Evolutionary conservation across 495 filamentous ascomycete species (phyloP).

Genomic region (Jackrogersella minutella): DNA sequence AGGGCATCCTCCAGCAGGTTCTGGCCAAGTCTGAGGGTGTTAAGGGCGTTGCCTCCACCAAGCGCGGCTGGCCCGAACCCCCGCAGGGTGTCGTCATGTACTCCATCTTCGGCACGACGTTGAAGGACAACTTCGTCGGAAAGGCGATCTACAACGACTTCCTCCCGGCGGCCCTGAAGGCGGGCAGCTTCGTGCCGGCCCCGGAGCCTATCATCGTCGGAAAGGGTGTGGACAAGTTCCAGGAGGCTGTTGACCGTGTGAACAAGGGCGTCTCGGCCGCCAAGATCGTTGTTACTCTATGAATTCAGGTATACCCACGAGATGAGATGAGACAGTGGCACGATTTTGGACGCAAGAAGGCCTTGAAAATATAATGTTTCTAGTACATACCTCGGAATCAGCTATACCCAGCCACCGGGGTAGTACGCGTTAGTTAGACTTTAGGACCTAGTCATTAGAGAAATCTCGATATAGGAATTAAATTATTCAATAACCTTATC

Average conservation of each 20-base stretch:
- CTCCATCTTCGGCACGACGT: conserved; percentile 24
- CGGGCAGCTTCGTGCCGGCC: conserved; percentile 22
- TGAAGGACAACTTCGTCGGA: conserved; percentile 46
- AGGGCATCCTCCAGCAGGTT: conserved; percentile 33
- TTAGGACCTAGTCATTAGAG: neutral
- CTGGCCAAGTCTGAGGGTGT: conserved; percentile 14
- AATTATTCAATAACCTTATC: neutral
- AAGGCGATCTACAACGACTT: conserved; percentile 42
- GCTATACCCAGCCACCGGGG: neutral
- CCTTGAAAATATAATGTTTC: conserved; percentile 1
- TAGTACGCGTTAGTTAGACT: neutral
- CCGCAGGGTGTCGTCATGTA: conserved; percentile 27
- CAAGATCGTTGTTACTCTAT: conserved; percentile 52
- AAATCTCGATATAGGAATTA: conserved; percentile 5
- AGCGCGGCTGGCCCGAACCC: conserved; percentile 33
- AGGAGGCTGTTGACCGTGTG: conserved; percentile 33
- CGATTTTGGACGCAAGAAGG: neutral
- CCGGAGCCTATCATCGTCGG: conserved; percentile 30
- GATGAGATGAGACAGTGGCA: neutral
- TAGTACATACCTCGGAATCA: conserved; percentile 10
- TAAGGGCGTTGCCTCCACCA: conserved; percentile 34
- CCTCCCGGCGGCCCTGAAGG: conserved; percentile 23
- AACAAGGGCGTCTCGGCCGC: conserved; percentile 53
- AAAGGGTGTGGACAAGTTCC: conserved; percentile 30
- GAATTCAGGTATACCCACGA: conserved; percentile 12